phyloP scores from a whole-genome alignment of 2,329 filamentous ascomycete species.

The Venturiaceae sp. region DNA sequence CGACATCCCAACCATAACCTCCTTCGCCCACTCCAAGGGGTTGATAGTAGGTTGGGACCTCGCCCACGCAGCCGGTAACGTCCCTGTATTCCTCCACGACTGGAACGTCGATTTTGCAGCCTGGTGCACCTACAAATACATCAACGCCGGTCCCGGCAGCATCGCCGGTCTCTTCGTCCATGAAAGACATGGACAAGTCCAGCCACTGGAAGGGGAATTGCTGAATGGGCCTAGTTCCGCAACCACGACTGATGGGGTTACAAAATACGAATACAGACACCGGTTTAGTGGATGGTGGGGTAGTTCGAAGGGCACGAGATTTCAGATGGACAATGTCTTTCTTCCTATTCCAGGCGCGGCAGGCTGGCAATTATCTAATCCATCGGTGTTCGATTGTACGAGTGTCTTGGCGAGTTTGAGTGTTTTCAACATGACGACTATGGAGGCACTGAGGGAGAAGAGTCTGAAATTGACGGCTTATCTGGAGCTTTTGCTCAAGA shows the following conservation, averaged over 20 bases:
- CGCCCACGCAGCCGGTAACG: conserved; percentile 78
- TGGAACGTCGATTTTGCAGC: conserved; percentile 88
- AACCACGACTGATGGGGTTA: conserved; percentile 18
- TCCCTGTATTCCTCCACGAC: conserved; percentile 68
- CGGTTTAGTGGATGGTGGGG: conserved; percentile 84
- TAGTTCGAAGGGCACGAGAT: conserved; percentile 63
- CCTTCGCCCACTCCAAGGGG: conserved; percentile 60
- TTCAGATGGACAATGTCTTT: conserved; percentile 77
- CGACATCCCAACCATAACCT: conserved; percentile 72
- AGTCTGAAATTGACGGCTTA: conserved; percentile 67
- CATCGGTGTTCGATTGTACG: conserved; percentile 67
- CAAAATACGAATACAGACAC: conserved; percentile 22
- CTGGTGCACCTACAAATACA: conserved; percentile 94
- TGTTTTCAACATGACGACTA: conserved; percentile 63
- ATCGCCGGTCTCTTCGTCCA: conserved; percentile 79
- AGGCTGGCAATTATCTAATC: conserved; percentile 81
- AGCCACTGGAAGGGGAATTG: conserved; percentile 5
- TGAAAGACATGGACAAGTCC: conserved; percentile 57
- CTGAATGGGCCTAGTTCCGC: background rate
- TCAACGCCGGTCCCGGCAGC: conserved; percentile 74
- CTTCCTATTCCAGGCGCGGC: conserved; percentile 66
- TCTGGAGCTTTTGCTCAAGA: conserved; percentile 55
- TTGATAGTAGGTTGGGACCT: conserved; percentile 80
- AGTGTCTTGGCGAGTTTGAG: conserved; percentile 64
- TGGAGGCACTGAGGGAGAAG: conserved; percentile 59